Percentiles rank a stretch among this genome's conserved stretches.
Conservation (phyloP, 2,329 filamentous ascomycete genomes). For the Claviceps pusilla region DNA sequence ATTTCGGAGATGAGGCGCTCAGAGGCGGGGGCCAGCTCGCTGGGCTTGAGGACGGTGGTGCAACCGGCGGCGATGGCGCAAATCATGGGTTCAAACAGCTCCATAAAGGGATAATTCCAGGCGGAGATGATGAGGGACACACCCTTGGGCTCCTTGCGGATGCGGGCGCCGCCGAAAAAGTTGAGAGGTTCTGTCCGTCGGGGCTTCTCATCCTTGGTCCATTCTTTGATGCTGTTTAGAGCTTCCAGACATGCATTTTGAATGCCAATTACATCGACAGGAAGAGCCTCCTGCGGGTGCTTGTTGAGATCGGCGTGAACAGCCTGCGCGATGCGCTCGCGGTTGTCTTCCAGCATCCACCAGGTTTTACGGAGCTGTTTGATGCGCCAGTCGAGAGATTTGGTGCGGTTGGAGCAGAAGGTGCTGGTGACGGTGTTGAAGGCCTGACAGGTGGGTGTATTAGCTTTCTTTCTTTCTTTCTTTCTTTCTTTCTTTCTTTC, state of each 20-base stretch:
- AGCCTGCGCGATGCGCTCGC: constrained; percentile 17
- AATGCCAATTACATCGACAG: constrained; percentile 16
- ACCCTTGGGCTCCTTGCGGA: constrained; percentile 29
- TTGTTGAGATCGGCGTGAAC: constrained; percentile 21
- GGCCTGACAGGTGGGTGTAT: neutral
- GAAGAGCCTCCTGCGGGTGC: constrained; percentile 18
- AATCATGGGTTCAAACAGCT: constrained; percentile 23
- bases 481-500: no score
- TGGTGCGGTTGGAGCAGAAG: constrained; percentile 15
- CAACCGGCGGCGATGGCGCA: constrained; percentile 29
- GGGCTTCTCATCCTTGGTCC: constrained; percentile 21
- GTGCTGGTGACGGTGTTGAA: constrained; percentile 4
- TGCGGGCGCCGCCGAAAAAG: constrained; percentile 14
- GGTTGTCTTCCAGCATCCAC: constrained; percentile 27
- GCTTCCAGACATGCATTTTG: constrained; percentile 22
- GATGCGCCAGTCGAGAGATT: constrained; percentile 23
- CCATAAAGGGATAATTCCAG: constrained; percentile 30
- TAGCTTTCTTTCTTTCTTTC: no score
- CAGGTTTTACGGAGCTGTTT: constrained; percentile 26
- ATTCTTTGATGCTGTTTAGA: constrained; percentile 24
- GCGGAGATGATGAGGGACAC: constrained; percentile 28
- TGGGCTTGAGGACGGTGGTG: constrained; percentile 28
- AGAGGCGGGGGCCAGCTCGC: constrained; percentile 20
- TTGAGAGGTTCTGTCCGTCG: constrained; percentile 15
- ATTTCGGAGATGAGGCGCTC: constrained; percentile 24